A percentile compares a stretch with the other conserved stretches of the same genome.
These are phyloP conservation scores for Lactarius sp. DNA, from an alignment of 768 basidiomycete genomes.

Conservation along the genomic window DNA sequence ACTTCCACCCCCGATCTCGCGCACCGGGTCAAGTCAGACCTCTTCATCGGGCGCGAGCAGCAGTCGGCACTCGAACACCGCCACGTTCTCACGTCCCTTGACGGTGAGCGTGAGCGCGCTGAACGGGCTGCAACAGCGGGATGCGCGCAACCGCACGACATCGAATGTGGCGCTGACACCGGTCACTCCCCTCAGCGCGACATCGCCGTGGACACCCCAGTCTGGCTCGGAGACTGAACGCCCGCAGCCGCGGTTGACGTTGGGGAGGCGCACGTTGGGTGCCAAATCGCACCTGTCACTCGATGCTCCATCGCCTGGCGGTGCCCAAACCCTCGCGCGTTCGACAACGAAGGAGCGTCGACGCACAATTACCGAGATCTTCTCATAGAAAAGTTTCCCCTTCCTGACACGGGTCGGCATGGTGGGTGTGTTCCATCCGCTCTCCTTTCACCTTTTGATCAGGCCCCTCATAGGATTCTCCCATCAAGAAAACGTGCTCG, in stretches of 20 bases:
- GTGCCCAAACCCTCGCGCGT: constrained; percentile 35
- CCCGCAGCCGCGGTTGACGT: constrained; percentile 34
- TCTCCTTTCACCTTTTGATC: neutral
- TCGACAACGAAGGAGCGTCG: constrained; percentile 40
- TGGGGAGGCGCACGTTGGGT: constrained; percentile 35
- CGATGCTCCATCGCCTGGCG: constrained; percentile 32
- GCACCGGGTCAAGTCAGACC: constrained; percentile 47
- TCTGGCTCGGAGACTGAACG: constrained; percentile 52
- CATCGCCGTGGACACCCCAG: constrained; percentile 34
- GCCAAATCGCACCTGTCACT: constrained; percentile 44
- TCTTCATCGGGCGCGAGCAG: constrained; percentile 31
- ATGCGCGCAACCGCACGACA: constrained; percentile 36
- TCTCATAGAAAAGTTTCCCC: constrained; percentile 29
- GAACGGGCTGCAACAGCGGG: constrained; percentile 52
- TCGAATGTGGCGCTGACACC: constrained; percentile 34
- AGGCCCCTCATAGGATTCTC: neutral
- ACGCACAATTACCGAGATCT: constrained; percentile 49
- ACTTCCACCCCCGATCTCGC: constrained; percentile 34
- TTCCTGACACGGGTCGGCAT: neutral
- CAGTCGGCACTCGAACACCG: constrained; percentile 31
- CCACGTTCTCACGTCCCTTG: constrained; percentile 63
- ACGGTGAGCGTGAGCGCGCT: constrained; percentile 50
- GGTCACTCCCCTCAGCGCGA: constrained; percentile 33
- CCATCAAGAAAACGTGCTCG: neutral
- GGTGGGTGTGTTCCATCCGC: neutral